phyloP scores from a whole-genome alignment of 495 filamentous ascomycete species.

The Sporormia fimetaria region DNA sequence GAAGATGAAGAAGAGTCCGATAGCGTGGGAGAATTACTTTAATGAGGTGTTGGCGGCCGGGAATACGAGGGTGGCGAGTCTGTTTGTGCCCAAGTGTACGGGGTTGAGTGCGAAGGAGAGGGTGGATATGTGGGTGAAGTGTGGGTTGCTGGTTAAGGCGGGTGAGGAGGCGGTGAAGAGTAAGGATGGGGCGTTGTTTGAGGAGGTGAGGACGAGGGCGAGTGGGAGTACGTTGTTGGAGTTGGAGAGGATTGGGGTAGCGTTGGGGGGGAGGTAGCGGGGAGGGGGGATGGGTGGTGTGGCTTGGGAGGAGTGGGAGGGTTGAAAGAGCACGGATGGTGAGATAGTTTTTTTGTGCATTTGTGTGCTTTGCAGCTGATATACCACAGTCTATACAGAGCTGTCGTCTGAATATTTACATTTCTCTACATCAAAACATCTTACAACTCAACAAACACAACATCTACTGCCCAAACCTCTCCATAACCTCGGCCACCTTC shows the following conservation, averaged over 20 bases:
- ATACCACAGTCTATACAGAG: no score
- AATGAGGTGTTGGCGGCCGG: constrained; percentile 80
- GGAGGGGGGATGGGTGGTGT: neutral
- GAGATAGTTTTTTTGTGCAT: no score
- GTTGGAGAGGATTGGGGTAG: constrained; percentile 49
- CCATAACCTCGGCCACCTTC: constrained; percentile 37
- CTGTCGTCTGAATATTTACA: no score
- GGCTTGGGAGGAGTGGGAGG: no score
- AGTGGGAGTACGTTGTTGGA: constrained; percentile 45
- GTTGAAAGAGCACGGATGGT: no score
- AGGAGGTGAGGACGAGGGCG: constrained; percentile 46
- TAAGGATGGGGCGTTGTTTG: constrained; percentile 61
- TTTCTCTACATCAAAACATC: no score
- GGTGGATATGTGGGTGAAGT: constrained; percentile 93
- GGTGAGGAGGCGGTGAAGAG: constrained; percentile 80
- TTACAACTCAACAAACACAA: neutral
- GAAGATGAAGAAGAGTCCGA: constrained; percentile 65
- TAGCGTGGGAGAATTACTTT: constrained; percentile 97
- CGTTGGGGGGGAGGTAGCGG: constrained; percentile 9
- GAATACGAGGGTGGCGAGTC: constrained; percentile 72
- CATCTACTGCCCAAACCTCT: constrained; percentile 10
- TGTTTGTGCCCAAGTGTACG: constrained; percentile 82
- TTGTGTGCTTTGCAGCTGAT: no score
- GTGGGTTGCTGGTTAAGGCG: constrained; percentile 79
- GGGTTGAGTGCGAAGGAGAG: constrained; percentile 49